Conservation (phyloP, 169 alveolate species). For the Cystoisospora suis region DNA sequence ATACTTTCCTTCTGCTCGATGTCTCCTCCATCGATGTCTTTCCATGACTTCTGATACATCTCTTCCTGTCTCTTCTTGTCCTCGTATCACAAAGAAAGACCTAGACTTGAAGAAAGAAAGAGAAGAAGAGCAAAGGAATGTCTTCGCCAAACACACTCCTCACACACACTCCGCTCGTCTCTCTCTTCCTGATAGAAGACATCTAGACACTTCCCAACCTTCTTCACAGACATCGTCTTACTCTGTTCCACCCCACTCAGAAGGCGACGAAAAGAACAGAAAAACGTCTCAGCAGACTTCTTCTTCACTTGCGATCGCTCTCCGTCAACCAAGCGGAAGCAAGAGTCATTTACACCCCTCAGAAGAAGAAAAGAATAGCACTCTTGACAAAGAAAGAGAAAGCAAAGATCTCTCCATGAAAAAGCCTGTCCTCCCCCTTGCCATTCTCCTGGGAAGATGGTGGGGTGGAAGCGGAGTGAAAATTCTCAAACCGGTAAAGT, state of each 20-base stretch:
- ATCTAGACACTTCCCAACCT: no score
- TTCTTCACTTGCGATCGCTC: no score
- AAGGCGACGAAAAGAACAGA: not conserved
- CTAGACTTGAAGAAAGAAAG: not conserved
- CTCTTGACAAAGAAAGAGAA: not conserved
- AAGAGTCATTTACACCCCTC: no score
- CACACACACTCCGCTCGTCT: not conserved
- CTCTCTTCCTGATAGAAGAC: not conserved
- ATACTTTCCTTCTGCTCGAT: slow-evolving; percentile 28
- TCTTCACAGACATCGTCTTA: no score
- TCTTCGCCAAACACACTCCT: not conserved
- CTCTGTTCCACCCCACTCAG: no score
- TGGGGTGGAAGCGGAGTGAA: slow-evolving; percentile 12
- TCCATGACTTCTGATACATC: not conserved
- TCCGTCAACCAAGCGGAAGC: no score
- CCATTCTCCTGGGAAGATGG: not conserved
- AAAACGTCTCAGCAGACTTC: no score
- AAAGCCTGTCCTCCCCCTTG: not conserved
- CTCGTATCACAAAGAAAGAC: not conserved
- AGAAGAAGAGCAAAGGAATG: not conserved
- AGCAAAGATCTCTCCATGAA: no score
- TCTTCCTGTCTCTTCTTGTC: not conserved
- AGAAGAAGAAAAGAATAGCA: no score
- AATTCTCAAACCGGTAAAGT: not conserved
- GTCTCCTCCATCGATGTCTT: slow-evolving; percentile 25